Conservation (phyloP, 108 stramenopile species). For the Chaetoceros muelleri region DNA sequence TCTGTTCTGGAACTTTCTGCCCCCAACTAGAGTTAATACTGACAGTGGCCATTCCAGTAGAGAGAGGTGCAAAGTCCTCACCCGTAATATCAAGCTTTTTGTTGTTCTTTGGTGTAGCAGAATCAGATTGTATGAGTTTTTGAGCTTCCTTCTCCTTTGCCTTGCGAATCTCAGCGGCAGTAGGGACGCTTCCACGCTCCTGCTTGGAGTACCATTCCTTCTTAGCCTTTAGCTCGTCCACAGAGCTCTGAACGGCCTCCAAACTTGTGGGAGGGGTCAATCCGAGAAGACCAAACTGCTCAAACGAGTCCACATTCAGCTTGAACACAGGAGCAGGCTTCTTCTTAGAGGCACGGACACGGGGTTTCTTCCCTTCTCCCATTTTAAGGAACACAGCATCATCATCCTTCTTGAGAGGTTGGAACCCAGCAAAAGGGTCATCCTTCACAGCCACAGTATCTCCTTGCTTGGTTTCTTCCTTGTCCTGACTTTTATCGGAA, state of each 20-base stretch:
- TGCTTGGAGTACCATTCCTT: constrained; percentile 89
- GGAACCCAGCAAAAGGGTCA: constrained; percentile 79
- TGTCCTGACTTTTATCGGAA: constrained; percentile 14
- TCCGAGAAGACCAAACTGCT: constrained; percentile 74
- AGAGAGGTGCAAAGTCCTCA: constrained; percentile 70
- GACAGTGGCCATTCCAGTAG: constrained; percentile 30
- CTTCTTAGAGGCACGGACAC: constrained; percentile 44
- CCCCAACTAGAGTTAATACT: constrained; percentile 40
- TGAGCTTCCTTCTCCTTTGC: constrained; percentile 48
- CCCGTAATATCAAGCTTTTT: constrained; percentile 10
- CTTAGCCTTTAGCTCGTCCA: constrained; percentile 81
- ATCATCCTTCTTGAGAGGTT: constrained; percentile 53
- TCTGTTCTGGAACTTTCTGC: constrained; percentile 21
- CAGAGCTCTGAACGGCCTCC: constrained; percentile 59
- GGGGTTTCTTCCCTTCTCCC: constrained; percentile 68
- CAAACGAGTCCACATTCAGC: constrained; percentile 71
- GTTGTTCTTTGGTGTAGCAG: constrained; percentile 1
- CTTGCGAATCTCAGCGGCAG: constrained; percentile 82
- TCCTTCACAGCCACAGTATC: constrained; percentile 68
- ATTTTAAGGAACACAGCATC: constrained; percentile 59
- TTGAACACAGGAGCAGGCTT: constrained; percentile 49
- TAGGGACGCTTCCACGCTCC: constrained; percentile 84
- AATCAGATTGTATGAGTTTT: constrained; percentile 21
- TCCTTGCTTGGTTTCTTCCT: constrained; percentile 21
- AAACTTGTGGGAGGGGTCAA: constrained; percentile 69